Evolutionary conservation across 2,329 filamentous ascomycete species (phyloP).

Genomic region (Colletotrichum destructivum): DNA sequence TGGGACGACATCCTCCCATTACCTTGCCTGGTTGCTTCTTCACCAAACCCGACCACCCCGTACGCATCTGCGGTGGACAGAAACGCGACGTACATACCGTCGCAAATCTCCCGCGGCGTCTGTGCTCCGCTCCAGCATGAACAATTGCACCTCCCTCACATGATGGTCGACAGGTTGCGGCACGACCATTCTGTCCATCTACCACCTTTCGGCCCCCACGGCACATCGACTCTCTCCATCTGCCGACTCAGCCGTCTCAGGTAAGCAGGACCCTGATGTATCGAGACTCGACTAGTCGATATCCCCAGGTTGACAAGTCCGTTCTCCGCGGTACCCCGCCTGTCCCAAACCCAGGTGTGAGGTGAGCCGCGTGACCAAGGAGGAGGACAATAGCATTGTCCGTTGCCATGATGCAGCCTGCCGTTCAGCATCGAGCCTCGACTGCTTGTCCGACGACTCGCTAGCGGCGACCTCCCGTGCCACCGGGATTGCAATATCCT

Average conservation of each 20-base stretch:
- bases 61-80: not conserved
- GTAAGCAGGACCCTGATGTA: not conserved
- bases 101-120: not conserved
- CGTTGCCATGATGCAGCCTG: slow-evolving; percentile 17
- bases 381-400: slow-evolving; percentile 14
- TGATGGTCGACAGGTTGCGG: not conserved
- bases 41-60: not conserved
- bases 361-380: not conserved
- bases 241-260: slow-evolving; percentile 6
- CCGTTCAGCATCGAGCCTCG: slow-evolving; percentile 15
- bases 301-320: slow-evolving; percentile 16
- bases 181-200: not conserved
- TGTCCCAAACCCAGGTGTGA: not conserved
- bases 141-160: slow-evolving; percentile 8
- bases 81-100: not conserved
- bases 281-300: not conserved
- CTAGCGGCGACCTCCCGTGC: slow-evolving; percentile 2
- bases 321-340: not conserved
- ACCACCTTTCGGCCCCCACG: not conserved
- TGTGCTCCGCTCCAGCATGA: slow-evolving; percentile 4
- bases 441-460: slow-evolving; percentile 20
- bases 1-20: not conserved
- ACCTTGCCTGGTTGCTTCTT: not conserved
- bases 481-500: not conserved
- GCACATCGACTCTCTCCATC: not conserved